Evolutionary conservation across 1,284 basidiomycete genomes (phyloP), one percentile per base, ranked within the genome.

Genomic region (Pterulicium gracile): DNA sequence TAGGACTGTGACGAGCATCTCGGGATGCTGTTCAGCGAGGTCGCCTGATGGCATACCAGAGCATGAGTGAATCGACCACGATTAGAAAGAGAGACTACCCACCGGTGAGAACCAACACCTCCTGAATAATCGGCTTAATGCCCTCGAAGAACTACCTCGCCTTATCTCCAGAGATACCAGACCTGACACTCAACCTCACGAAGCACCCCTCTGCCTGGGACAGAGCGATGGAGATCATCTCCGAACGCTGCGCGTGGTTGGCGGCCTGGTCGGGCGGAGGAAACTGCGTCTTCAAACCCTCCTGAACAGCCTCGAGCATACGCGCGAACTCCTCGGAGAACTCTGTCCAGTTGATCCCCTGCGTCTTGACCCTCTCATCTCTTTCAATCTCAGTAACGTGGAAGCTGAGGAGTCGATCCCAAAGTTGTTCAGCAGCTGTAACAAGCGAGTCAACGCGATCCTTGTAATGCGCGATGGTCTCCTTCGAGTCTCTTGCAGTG

Each of bases 21-120:
- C 40, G 2, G 60, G 56, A 45, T 61, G 58, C 41, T 61, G 55
- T 47, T 61, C 58, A 13, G 49, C 49, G 12, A 61, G 44, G 35
- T 61, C 58, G 4, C 59, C 60, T 61, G 45, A n/a, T n/a, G 20
- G 41, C 39, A 39, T 15, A 39, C 5, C 36, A 39, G n/a, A 39
- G 15, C n/a, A 17, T 7, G 5, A 5, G 19, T 15, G 5, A 17
- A 5, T 17, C 7, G 53, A 10, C 51, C 17, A 15, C 15, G 15
- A 34, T 14, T 39, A 24, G 13, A 15, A 34, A 5, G 23, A 17
- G 14, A 48, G n/a, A 19, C 10, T 14, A 48, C 50, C 15, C 40
- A 48, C 52, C 50, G 14, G 35, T 22, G 18, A 44, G 20, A 4
- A 50, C 40, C 4, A 32, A 3, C 3, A 45, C n/a, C 1, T 18